Evolutionary conservation across 495 filamentous ascomycete species (phyloP), one percentile per base, ranked within the genome.

Genomic region (Lophiostoma macrostomum): DNA sequence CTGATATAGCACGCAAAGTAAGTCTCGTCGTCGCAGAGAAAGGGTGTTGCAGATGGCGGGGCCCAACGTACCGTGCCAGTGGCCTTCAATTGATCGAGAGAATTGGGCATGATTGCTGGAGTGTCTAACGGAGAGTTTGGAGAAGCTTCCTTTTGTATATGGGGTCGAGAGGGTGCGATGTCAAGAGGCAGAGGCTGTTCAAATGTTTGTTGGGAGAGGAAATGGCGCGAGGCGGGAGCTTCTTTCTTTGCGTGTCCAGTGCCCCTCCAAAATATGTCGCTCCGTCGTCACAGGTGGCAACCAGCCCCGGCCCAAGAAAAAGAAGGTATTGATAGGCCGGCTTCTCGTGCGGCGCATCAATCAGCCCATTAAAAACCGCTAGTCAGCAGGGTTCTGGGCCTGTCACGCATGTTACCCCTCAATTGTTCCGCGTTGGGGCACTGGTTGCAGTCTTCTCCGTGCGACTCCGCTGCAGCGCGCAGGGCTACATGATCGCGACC

Each of bases 81-180:
- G 73, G 87, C 84, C 79, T 98, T 98, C 65, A 98, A 80, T 77
- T 97, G 90, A 64, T 97, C 93, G 55, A 98, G 83, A 74, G 91
- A 88, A 73, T 69, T 84, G 66, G 45, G 30, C 50, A 61, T 56
- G 23, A 41, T 55, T 27, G 36, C 7, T 49, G 52, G 7, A 27
- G 4, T 22, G 31, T 25, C 7, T 50, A 43, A 19, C 11, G 29
- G 31, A 12, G 6, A 41, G 30, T 18, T 39, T 44, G 23, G 39
- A 20, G 11, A 36, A 30, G 37, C 30, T 44, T 38, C 2, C 5
- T 22, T 8, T 2, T 28, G 5, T 31, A 14, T 8, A n/a, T 1
- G 46, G 2, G 29, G 14, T 35, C 20, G 37, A 50, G 22, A 27
- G 27, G 13, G 53, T 4, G 13, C 30, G 4, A 35, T 45, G 19